Evolutionary conservation across 805 yeast genomes (phyloP).

Genomic region (Yarrowia deformans): DNA sequence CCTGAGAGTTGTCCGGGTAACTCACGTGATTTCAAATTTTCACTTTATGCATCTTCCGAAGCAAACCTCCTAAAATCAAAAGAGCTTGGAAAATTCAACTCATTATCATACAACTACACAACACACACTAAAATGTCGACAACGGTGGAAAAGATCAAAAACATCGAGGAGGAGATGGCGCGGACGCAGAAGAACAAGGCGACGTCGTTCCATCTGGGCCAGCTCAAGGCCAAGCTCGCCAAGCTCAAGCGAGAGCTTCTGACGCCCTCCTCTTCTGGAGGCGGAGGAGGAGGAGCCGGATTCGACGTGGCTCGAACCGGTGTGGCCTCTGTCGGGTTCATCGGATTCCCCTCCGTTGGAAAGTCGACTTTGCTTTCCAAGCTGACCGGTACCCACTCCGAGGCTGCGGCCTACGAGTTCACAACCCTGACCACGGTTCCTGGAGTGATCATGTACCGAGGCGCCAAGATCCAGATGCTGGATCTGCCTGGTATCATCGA

Average conservation of each 20-base stretch:
- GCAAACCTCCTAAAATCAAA: constrained; percentile 19
- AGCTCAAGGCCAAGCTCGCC: constrained; percentile 94
- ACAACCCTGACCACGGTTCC: constrained; percentile 98
- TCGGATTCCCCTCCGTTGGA: constrained; percentile 97
- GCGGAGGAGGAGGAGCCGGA: constrained; percentile 93
- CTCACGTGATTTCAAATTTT: constrained; percentile 34
- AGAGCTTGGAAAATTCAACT: neutral
- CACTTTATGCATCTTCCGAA: constrained; percentile 33
- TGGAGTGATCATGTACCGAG: constrained; percentile 93
- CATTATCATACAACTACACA: neutral
- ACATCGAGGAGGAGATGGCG: constrained; percentile 96
- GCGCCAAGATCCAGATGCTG: constrained; percentile 98
- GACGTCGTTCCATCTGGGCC: constrained; percentile 97
- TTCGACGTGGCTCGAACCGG: constrained; percentile 99
- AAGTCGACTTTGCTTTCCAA: constrained; percentile 76
- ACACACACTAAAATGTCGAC: constrained; percentile 28
- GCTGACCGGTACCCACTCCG: constrained; percentile 94
- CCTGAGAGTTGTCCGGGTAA: constrained; percentile 8
- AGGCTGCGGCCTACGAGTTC: constrained; percentile 97
- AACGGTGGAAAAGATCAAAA: constrained; percentile 39
- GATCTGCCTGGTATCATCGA: constrained; percentile 97
- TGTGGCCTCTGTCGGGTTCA: constrained; percentile 96
- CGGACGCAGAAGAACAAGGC: constrained; percentile 97
- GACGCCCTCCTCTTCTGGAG: constrained; percentile 68
- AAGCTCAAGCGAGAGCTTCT: constrained; percentile 91